Evolutionary conservation across 768 basidiomycete species (phyloP), one percentile per base, ranked within the genome.

Genomic region (Mycena latifolia): DNA sequence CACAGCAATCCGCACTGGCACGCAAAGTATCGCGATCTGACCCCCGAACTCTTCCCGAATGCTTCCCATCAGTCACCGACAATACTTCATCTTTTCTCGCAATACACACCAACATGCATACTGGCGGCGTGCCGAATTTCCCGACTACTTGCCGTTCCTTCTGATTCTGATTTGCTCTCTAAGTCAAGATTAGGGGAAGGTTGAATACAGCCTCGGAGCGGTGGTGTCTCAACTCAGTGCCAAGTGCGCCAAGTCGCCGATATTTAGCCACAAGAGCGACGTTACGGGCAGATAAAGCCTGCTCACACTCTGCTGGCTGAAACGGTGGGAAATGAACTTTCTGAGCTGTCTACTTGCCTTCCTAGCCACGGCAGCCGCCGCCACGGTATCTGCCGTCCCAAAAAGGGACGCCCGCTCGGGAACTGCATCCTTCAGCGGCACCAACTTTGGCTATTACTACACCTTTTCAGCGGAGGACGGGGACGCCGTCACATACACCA

Each of bases 401-500:
- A 47, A 46, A 43, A 56, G n/a, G 5, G 27, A 29, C 55, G 28
- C 28, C 28, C 55, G 55, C 55, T 47, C 55, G 28, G 55, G 41
- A 55, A 28, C 55, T 1, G 18, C 41, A 45, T 46, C 41, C 50
- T 31, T 41, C 37, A 61, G 37, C 35, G 50, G 59, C 39, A 41
- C 29, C 51, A 61, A 43, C 27, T 52, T 52, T 52, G 59, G 59
- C 29, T 61, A 61, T 29, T 61, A 52, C 50, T 61, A 52, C 51
- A 45, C 50, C 37, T 43, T 43, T 39, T 61, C 50, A n/a, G 50
- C 50, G 27, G 59, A 61, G 37, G 59, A 61, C 29, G 52, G 61
- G 28, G 60, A 54, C 61, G 51, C 61, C 37, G 52, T 47, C 29
- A 55, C 29, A 12, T 61, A 53, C 61, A 62, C 61, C 29, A 62